Conservation (phyloP, 805 yeast genomes). For the Yarrowia sp. region DNA sequence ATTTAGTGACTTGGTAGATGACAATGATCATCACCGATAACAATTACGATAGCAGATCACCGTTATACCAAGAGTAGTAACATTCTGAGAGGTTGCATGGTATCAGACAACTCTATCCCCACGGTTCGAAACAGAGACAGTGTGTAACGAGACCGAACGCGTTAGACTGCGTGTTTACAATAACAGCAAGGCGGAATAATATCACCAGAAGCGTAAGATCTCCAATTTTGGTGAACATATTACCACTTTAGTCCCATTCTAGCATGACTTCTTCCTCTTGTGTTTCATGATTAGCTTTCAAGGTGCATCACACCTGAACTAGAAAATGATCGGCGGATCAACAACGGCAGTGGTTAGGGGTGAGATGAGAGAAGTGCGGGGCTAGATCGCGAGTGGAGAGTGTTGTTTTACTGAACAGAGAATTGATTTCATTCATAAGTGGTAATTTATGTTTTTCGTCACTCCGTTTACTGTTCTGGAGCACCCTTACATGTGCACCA, state of each 20-base stretch:
- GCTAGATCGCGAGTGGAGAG: neutral
- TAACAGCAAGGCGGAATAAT: neutral
- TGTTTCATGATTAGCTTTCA: slow-evolving; percentile 15
- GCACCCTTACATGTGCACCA: slow-evolving; percentile 20
- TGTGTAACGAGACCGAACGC: neutral
- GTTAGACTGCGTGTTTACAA: neutral
- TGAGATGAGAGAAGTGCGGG: neutral
- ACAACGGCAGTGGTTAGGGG: slow-evolving; percentile 17
- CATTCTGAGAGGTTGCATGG: no score
- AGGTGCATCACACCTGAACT: slow-evolving; percentile 9
- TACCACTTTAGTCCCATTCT: neutral
- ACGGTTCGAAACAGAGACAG: no score
- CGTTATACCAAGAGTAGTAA: no score
- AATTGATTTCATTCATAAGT: no score
- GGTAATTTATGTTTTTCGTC: no score
- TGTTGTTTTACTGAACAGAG: no score
- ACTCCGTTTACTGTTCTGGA: no score
- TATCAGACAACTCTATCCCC: no score
- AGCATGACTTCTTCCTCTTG: neutral
- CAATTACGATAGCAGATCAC: no score
- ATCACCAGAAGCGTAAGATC: neutral
- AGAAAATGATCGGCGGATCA: slow-evolving; percentile 19
- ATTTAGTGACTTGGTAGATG: neutral
- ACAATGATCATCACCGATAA: neutral
- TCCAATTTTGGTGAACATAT: neutral